Base-by-base conservation (phyloP, 2,329 filamentous ascomycete species). In the Diaporthe nobilis region DNA sequence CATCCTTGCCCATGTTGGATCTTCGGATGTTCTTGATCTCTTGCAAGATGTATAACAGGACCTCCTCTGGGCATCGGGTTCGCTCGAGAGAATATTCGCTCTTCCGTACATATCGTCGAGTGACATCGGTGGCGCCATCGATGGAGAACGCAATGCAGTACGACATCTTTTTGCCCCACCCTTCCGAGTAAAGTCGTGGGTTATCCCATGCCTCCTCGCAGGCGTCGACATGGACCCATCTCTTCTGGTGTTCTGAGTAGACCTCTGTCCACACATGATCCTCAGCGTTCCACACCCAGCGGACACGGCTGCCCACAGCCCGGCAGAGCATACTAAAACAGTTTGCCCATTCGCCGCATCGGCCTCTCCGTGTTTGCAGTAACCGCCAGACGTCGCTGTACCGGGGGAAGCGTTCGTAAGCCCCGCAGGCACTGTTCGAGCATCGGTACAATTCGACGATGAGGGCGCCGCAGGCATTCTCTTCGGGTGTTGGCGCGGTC, bases 241-340 rank as follows among this genome's bases (percentile, higher is more conserved):
- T 92, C 83, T 94, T 93, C 82, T 96, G 94, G 85, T 98, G 95
- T 78, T 97, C 94, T 3, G 96, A 98, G 86, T 98, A 99, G 20
- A 98, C 94, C 81, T 98, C 97, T 1, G 96, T 98, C 97, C 97
- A 99, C 37, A 98, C 95, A 82, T 98, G 95, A 83, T 98, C 97
- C 84, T 98, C 97, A 42, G 94, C 93, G 80, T 98, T 98, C 97
- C 97, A 99, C 15, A 99, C 94, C 97, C 97, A 99, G 81, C 97
- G 92, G 34, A 98, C 95, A 77, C 96, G 91, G 76, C 94, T 94
- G 68, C 96, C 96, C 20, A 98, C 92, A 6, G 97, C 97, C 76
- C 96, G 92, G 87, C 96, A 98, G 71, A 99, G 90, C 97, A 98
- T 98, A 86, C 94, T 96, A 86, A 99, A 99, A 88, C 96, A 98